A percentile compares a stretch with the other conserved stretches of the same genome.
Evolutionary conservation across 176 grass and related monocot genomes (phyloP).

Genomic region (Avena insularis): DNA sequence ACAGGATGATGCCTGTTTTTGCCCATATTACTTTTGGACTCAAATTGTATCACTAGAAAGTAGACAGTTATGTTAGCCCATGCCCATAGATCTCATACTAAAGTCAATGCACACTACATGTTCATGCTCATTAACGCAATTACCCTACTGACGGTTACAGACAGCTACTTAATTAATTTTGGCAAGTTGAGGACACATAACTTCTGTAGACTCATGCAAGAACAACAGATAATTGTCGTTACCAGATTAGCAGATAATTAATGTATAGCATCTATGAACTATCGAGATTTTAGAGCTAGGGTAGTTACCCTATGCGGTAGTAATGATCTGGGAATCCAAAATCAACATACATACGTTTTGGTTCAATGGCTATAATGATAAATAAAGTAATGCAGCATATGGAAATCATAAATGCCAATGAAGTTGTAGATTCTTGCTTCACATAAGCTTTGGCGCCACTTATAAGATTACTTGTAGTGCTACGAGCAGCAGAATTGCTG

Average conservation of each 20-base stretch:
- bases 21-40: background rate
- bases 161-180: background rate
- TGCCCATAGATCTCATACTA: background rate
- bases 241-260: slow-evolving; percentile 14
- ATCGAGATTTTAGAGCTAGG: background rate
- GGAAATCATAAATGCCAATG: slow-evolving; percentile 6
- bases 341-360: slow-evolving; percentile 20
- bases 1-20: background rate
- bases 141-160: background rate
- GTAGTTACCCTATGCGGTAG: background rate
- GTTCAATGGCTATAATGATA: slow-evolving; percentile 15
- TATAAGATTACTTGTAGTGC: background rate
- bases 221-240: background rate
- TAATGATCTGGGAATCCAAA: slow-evolving; percentile 11
- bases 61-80: background rate
- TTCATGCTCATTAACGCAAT: background rate
- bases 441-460: background rate
- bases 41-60: background rate
- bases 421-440: background rate
- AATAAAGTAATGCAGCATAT: slow-evolving; percentile 19
- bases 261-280: slow-evolving; percentile 5
- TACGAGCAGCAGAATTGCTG: slow-evolving; percentile 6
- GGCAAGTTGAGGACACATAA: background rate
- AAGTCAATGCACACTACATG: background rate
- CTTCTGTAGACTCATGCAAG: slow-evolving; percentile 10